Evolutionary conservation across 1,284 basidiomycete species (phyloP).

Genomic region (Porogramme epimiltina): DNA sequence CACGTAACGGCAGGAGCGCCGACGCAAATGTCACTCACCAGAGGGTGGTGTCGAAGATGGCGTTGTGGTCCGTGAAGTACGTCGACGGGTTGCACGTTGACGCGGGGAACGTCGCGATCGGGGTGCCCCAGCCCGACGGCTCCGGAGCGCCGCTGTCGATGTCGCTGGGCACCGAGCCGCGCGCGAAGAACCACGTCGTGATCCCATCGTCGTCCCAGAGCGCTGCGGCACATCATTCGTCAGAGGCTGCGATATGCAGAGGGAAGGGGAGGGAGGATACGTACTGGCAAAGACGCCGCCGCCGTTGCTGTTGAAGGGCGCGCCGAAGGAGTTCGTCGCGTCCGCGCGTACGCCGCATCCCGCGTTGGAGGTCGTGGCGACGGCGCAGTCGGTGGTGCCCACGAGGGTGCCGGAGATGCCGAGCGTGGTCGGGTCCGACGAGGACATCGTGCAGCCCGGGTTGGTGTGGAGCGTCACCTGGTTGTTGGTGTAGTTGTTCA

Average conservation of each 20-base stretch:
- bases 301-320: conserved; percentile 67
- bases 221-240: conserved; percentile 42
- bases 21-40: conserved; percentile 34
- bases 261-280: conserved; percentile 28
- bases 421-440: conserved; percentile 48
- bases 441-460: conserved; percentile 67
- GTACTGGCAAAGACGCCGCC: conserved; percentile 82
- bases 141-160: conserved; percentile 67
- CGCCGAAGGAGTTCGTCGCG: conserved; percentile 56
- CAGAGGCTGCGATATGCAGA: neutral
- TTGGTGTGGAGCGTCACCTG: conserved; percentile 82
- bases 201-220: conserved; percentile 74
- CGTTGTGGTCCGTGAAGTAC: conserved; percentile 74
- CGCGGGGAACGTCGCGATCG: conserved; percentile 74
- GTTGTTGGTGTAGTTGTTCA: conserved; percentile 77
- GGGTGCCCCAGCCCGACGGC: conserved; percentile 74
- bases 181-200: conserved; percentile 76
- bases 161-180: conserved; percentile 70
- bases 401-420: conserved; percentile 62
- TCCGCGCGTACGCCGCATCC: conserved; percentile 67
- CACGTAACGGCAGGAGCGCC: neutral
- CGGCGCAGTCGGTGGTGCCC: conserved; percentile 66
- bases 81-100: conserved; percentile 67
- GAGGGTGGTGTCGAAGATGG: conserved; percentile 82
- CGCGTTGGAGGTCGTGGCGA: conserved; percentile 59